Evolutionary conservation across 306 rosid species (phyloP), one percentile per base, ranked within the genome.

Genomic region (Datisca glomerata): DNA sequence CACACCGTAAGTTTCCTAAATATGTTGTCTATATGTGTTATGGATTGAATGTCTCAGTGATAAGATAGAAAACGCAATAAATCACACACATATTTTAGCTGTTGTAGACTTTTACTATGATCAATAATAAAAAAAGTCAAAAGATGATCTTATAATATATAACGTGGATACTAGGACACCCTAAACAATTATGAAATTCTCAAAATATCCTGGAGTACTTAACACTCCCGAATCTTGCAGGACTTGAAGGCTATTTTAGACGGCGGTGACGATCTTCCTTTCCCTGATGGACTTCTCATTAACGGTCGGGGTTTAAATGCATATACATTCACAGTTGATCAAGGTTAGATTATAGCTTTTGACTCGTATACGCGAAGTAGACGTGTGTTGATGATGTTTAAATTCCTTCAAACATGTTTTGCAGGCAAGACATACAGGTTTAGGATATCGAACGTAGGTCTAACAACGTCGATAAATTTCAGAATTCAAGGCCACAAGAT

Each of bases 401-500:
- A 18, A 21, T 34, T 7, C 6, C 18, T 55, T 28, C 5, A 36
- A 13, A 17, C 7, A 34, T 37, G 21, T 24, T 20, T 24, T 51
- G 46, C 68, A 86, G 96, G 96, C 20, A 78, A 81, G 51, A 78
- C 81, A 2, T 86, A 81, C 68, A 68, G 96, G 53, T 66, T 86
- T 25, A 43, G 94, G 24, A 78, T 81, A 55, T 86, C 94, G 0
- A 86, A 86, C 19, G 96, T 86, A 54, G 96, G 96, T 36, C 60
- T 81, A 25, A 53, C 73, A 25, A 75, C 83, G 16, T 71, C 94
- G 2, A 73, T 86, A 27, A 86, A 86, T 51, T 72, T 86, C 53
- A 75, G 96, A 68, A 75, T 86, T 50, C 81, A 86, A 60, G 94
- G 92, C 37, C 96, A 81, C 63, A 81, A 68, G 64, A 60, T 86